Evolutionary conservation across 331 rosid genomes (phyloP).

Genomic region (Acacia pycnantha): DNA sequence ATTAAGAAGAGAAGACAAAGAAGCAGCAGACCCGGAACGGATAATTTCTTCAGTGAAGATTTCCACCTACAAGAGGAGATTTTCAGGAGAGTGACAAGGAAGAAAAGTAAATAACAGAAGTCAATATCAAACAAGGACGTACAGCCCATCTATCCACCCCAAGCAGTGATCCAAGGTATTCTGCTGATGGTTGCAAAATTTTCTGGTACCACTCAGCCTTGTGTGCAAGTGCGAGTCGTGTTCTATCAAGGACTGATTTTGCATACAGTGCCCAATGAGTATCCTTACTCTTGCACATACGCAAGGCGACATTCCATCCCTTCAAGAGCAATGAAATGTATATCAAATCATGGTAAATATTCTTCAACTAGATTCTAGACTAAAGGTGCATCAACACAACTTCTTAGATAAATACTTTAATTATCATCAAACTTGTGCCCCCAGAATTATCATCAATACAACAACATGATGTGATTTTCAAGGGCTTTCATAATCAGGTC

Average conservation of each 20-base stretch:
- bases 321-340: conserved; percentile 41
- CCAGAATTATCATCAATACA: too few species aligned
- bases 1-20: conserved; percentile 86
- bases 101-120: neutral
- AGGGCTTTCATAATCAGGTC: too few species aligned
- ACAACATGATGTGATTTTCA: too few species aligned
- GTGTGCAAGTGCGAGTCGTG: conserved; percentile 87
- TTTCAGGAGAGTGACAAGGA: conserved; percentile 38
- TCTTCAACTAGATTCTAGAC: too few species aligned
- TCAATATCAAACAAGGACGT: conserved; percentile 35
- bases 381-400: too few species aligned
- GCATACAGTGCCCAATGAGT: conserved; percentile 85
- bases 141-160: conserved; percentile 94
- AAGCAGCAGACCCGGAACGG: conserved; percentile 97
- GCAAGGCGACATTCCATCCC: conserved; percentile 89
- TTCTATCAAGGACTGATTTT: conserved; percentile 95
- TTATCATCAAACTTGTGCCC: too few species aligned
- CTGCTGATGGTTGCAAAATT: conserved; percentile 92
- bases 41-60: conserved; percentile 98
- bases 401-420: too few species aligned
- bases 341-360: too few species aligned
- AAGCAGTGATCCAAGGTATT: conserved; percentile 90
- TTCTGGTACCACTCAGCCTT: conserved; percentile 82
- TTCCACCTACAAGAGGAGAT: conserved; percentile 63
- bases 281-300: conserved; percentile 58